Conservation (phyloP, 331 rosid genomes). For the Telfairia occidentalis region DNA sequence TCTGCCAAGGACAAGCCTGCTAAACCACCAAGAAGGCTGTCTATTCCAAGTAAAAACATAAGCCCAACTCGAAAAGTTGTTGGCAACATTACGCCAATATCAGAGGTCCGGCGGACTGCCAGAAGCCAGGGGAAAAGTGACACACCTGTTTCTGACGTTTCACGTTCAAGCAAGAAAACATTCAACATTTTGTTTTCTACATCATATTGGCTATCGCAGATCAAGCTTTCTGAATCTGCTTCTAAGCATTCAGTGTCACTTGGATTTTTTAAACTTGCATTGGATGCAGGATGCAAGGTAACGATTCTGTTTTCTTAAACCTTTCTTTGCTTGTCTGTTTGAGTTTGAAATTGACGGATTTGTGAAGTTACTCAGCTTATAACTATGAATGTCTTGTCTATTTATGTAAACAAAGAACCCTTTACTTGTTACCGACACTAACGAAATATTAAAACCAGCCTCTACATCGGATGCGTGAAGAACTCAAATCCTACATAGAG, state of each 20-base stretch:
- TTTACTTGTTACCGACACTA: background rate
- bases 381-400: background rate
- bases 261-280: slow-evolving; percentile 67
- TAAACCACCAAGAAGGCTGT: slow-evolving; percentile 77
- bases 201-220: slow-evolving; percentile 72
- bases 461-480: slow-evolving; percentile 50
- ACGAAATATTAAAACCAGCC: slow-evolving; percentile 26
- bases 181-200: slow-evolving; percentile 46
- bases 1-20: slow-evolving; percentile 62
- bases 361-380: background rate
- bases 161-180: slow-evolving; percentile 37
- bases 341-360: background rate
- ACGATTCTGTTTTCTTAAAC: background rate
- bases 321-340: background rate
- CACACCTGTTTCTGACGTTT: slow-evolving; percentile 46
- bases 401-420: background rate
- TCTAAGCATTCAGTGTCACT: slow-evolving; percentile 59
- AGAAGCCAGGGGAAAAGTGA: slow-evolving; percentile 33
- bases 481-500: slow-evolving; percentile 40
- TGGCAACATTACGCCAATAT: slow-evolving; percentile 47
- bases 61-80: slow-evolving; percentile 35
- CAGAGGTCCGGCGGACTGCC: slow-evolving; percentile 42
- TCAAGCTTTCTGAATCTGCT: slow-evolving; percentile 66
- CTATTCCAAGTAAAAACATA: slow-evolving; percentile 44
- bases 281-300: slow-evolving; percentile 75